phyloP scores from a whole-genome alignment of 1,139 yeast species.

The Kazachstania sp. region DNA sequence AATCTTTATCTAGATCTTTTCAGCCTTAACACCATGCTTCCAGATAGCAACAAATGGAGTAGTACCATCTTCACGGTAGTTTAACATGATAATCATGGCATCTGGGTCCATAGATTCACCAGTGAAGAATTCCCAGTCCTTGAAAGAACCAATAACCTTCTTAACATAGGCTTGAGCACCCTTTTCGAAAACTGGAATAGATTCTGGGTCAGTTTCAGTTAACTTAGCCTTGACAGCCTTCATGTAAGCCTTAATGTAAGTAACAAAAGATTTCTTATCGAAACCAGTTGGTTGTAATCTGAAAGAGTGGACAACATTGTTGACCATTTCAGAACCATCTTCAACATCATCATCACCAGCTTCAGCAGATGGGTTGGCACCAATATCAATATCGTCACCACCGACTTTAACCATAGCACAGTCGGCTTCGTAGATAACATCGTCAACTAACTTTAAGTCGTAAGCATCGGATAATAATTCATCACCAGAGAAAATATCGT shows the following conservation, averaged over 20 bases:
- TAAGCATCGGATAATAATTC: constrained; percentile 97
- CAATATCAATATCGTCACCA: constrained; percentile 92
- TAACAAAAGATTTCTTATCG: constrained; percentile 94
- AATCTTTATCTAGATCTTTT: constrained; percentile 57
- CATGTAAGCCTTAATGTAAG: constrained; percentile 98
- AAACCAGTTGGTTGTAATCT: constrained; percentile 91
- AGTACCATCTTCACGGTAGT: constrained; percentile 99
- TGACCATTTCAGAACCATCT: constrained; percentile 79
- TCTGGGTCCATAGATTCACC: constrained; percentile 99
- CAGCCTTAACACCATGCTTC: constrained; percentile 93
- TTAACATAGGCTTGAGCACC: constrained; percentile 94
- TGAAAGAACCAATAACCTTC: constrained; percentile 90
- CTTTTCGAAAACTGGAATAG: constrained; percentile 81
- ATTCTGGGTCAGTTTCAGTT: constrained; percentile 82
- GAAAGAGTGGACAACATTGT: constrained; percentile 98
- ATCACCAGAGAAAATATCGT: constrained; percentile 86
- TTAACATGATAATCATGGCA: constrained; percentile 93
- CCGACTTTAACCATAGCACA: constrained; percentile 83
- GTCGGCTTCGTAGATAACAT: constrained; percentile 93
- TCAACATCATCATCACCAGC: constrained; percentile 78
- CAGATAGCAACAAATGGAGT: constrained; percentile 97
- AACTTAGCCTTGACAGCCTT: constrained; percentile 84
- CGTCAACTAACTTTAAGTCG: constrained; percentile 78
- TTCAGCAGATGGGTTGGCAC: constrained; percentile 99
- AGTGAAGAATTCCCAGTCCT: constrained; percentile 98